Evolutionary conservation across 495 filamentous ascomycete genomes (phyloP).

Genomic region (Aspergillus leporis): DNA sequence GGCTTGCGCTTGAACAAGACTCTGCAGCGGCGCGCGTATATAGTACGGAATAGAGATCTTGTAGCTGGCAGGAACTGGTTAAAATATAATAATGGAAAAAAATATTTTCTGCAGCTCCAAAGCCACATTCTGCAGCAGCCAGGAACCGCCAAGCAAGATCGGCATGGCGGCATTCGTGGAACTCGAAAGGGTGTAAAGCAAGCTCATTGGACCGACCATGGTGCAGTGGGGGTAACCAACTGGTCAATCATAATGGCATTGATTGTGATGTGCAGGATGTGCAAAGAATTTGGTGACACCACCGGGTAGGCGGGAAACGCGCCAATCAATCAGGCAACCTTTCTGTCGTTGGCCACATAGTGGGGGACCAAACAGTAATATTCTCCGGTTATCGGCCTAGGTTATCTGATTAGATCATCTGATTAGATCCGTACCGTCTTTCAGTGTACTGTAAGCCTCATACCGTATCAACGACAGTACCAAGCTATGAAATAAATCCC

Average conservation of each 20-base stretch:
- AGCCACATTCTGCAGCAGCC: conserved; percentile 12
- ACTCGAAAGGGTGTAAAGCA: conserved; percentile 12
- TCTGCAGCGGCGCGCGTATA: conserved; percentile 4
- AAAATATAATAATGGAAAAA: conserved; percentile 8
- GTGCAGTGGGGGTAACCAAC: conserved; percentile 15
- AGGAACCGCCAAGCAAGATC: conserved; percentile 20
- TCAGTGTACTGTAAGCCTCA: background rate
- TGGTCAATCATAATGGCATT: conserved; percentile 3
- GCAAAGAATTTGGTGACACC: background rate
- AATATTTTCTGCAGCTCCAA: conserved; percentile 7
- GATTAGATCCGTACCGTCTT: conserved; percentile 21
- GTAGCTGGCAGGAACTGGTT: background rate
- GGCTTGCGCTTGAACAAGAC: conserved; percentile 14
- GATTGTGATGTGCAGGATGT: conserved; percentile 12
- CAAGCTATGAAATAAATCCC: background rate
- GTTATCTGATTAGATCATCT: conserved; percentile 30
- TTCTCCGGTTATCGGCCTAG: conserved; percentile 23
- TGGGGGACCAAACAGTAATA: background rate
- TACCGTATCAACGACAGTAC: background rate
- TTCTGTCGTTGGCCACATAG: background rate
- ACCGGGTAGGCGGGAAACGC: conserved; percentile 6
- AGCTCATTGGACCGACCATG: conserved; percentile 16
- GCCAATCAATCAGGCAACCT: conserved; percentile 4
- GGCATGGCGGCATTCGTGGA: conserved; percentile 22
- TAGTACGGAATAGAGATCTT: conserved; percentile 4